Evolutionary conservation across 345 rosid species (phyloP).

Genomic region (Fremontodendron californicum): DNA sequence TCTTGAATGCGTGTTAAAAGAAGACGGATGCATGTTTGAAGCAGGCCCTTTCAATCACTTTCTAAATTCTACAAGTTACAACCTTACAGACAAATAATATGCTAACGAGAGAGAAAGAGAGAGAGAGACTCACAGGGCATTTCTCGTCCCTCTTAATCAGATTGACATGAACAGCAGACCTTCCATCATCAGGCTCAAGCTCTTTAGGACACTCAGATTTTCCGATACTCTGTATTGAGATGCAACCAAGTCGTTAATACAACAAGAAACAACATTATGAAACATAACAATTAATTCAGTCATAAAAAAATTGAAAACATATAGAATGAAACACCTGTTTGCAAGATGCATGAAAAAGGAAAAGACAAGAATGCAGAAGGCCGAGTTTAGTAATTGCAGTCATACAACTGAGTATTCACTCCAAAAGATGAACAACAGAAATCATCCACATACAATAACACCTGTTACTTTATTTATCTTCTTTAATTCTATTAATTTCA

Average conservation of each 20-base stretch:
- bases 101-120: constrained; percentile 4
- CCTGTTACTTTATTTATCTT: background rate
- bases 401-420: background rate
- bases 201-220: too few species aligned
- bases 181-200: constrained; percentile 70
- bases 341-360: background rate
- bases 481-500: background rate
- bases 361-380: background rate
- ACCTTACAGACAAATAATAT: background rate
- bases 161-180: constrained; percentile 77
- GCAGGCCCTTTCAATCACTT: background rate
- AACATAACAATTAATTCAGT: background rate
- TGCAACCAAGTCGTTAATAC: constrained; percentile 4
- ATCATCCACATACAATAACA: background rate
- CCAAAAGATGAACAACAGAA: background rate
- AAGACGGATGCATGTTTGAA: background rate
- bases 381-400: background rate
- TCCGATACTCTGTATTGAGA: constrained; percentile 65
- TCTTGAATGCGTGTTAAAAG: background rate
- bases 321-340: background rate
- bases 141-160: constrained; percentile 75
- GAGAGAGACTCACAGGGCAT: too few species aligned
- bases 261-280: background rate
- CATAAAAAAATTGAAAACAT: background rate
- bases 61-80: background rate